Evolutionary conservation across 2,329 filamentous ascomycete species (phyloP), one percentile per base, ranked within the genome.

Genomic region (Fusarium succisae): DNA sequence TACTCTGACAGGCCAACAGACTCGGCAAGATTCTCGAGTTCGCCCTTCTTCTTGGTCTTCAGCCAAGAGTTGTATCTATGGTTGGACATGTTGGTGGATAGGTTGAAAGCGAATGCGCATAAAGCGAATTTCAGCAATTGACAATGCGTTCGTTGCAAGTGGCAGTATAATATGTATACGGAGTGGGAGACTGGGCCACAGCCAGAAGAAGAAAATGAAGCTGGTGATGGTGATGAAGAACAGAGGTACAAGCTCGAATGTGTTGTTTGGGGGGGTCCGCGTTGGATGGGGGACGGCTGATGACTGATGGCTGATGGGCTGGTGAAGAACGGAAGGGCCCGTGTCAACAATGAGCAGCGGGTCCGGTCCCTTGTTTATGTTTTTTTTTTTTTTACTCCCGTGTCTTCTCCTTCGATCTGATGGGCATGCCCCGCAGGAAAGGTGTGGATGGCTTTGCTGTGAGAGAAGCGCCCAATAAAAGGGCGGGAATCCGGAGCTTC

Each of bases 41-140:
- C 94, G 77, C 87, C 88, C 88, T 97, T 97, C 86, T 93, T 92
- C 88, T 96, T 93, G 82, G 89, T 88, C 83, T 91, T 89, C 81
- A 98, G 88, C 90, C 93, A 97, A 77, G 91, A 90, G 80, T 92
- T 90, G 67, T 74, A 73, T 48, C 62, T 72, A 35, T 72, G 71
- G 78, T 81, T 88, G 73, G 78, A 75, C 71, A 78, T 79, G 50
- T 66, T 77, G 66, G 43, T 30, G 48, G 63, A 32, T 58, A 37
- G 32, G 32, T 58, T 28, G 28, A 48, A 47, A 44, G 55, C n/a
- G 37, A 43, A 38, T 30, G 35, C 81, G 83, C 81, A 78, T 70
- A 68, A 51, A 66, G 47, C 68, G 41, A 58, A 60, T 43, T 39
- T 44, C 45, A 50, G 48, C 22, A 59, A 65, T 24, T 17, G 58